Evolutionary conservation across 2,329 filamentous ascomycete species (phyloP).

Genomic region (Dendrostoma leiphaemia): DNA sequence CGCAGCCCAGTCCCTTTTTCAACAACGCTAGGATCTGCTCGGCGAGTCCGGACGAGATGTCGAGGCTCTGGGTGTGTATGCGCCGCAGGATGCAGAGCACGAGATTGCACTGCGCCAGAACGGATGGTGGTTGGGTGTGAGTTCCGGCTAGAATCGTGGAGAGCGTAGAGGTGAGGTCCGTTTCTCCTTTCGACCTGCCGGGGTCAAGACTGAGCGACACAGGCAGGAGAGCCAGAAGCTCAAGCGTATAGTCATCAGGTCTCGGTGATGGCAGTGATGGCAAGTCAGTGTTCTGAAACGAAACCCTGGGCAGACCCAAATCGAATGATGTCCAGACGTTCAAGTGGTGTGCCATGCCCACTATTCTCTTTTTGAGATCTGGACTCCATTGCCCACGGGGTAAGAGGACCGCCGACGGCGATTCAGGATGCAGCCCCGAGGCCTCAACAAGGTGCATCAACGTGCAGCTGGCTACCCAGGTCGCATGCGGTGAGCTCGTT

Average conservation of each 20-base stretch:
- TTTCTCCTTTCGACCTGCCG: slow-evolving; percentile 37
- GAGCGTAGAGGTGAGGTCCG: slow-evolving; percentile 43
- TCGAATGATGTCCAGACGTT: slow-evolving; percentile 61
- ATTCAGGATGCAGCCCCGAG: slow-evolving; percentile 44
- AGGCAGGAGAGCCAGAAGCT: slow-evolving; percentile 52
- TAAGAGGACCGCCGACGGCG: slow-evolving; percentile 25
- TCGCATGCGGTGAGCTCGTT: slow-evolving; percentile 50
- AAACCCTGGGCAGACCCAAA: slow-evolving; percentile 52
- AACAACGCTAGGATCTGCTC: slow-evolving; percentile 47
- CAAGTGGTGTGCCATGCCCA: slow-evolving; percentile 53
- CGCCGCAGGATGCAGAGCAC: slow-evolving; percentile 54
- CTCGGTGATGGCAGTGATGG: slow-evolving; percentile 35
- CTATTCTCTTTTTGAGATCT: slow-evolving; percentile 40
- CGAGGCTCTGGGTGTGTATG: slow-evolving; percentile 47
- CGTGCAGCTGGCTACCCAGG: slow-evolving; percentile 57
- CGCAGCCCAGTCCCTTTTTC: slow-evolving; percentile 43
- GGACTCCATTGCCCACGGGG: slow-evolving; percentile 27
- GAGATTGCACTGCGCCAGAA: slow-evolving; percentile 53
- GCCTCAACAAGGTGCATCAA: slow-evolving; percentile 59
- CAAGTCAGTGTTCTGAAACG: slow-evolving; percentile 38
- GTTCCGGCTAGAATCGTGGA: slow-evolving; percentile 36
- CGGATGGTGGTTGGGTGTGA: slow-evolving; percentile 40
- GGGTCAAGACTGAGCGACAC: slow-evolving; percentile 54
- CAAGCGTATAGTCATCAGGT: slow-evolving; percentile 40
- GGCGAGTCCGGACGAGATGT: slow-evolving; percentile 39